Evolutionary conservation across 2,329 filamentous ascomycete genomes (phyloP).

Genomic region (Tetracladium maxilliforme): DNA sequence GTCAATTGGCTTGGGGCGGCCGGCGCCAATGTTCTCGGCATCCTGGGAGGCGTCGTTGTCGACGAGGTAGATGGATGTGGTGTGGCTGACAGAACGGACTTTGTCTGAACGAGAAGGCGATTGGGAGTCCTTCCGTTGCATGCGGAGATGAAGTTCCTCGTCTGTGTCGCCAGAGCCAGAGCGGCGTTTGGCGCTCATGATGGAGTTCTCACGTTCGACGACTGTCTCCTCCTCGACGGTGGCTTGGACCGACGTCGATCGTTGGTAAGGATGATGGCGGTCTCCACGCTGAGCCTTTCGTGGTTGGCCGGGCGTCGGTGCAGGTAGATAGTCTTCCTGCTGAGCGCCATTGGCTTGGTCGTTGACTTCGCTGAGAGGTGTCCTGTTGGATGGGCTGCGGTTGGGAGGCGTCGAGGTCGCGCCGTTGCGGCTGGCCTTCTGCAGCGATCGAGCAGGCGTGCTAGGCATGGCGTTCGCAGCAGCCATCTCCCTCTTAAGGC

Average conservation of each 20-base stretch:
- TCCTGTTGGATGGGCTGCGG: slow-evolving; percentile 57
- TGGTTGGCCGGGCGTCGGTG: slow-evolving; percentile 89
- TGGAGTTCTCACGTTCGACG: slow-evolving; percentile 38
- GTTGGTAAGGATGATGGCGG: slow-evolving; percentile 58
- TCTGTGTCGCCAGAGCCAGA: slow-evolving; percentile 58
- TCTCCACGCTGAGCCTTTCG: slow-evolving; percentile 65
- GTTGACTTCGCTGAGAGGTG: slow-evolving; percentile 88
- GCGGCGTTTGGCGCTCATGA: slow-evolving; percentile 45
- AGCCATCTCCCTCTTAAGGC: slow-evolving; percentile 36
- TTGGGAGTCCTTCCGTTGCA: slow-evolving; percentile 48
- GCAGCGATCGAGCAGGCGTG: slow-evolving; percentile 47
- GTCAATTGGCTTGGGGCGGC: slow-evolving; percentile 36
- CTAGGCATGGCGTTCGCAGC: slow-evolving; percentile 28
- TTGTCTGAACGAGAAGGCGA: slow-evolving; percentile 44
- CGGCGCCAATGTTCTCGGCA: slow-evolving; percentile 51
- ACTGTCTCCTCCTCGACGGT: slow-evolving; percentile 33
- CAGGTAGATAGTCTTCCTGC: slow-evolving; percentile 85
- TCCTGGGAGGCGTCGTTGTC: slow-evolving; percentile 58
- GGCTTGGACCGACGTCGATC: slow-evolving; percentile 29
- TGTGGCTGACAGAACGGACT: slow-evolving; percentile 59
- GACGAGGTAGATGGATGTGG: slow-evolving; percentile 51
- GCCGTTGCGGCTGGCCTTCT: slow-evolving; percentile 44
- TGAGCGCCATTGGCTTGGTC: slow-evolving; percentile 53
- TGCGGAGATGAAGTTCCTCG: slow-evolving; percentile 66
- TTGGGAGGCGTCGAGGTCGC: slow-evolving; percentile 74